A percentile compares a stretch with the other conserved stretches of the same genome.
These are phyloP conservation scores for Curvularia sp. DNA, from an alignment of 2,329 filamentous ascomycete species.

Conservation along the genomic window DNA sequence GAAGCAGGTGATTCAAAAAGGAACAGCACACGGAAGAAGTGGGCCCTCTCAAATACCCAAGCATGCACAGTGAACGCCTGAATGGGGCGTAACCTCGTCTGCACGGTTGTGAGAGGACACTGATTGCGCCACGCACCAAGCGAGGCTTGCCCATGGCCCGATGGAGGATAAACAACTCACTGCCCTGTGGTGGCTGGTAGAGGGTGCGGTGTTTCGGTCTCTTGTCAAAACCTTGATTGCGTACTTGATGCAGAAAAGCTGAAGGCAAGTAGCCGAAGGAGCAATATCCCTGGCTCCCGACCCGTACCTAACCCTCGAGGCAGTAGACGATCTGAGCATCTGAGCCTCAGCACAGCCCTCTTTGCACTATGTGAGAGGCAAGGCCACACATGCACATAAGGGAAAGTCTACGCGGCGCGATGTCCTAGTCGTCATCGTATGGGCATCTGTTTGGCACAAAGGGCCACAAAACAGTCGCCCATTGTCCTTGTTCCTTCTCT, in stretches of 20 bases:
- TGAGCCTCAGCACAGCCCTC: conserved; percentile 22
- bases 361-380: not conserved
- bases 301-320: conserved; percentile 9
- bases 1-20: conserved; percentile 15
- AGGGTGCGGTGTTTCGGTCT: conserved; percentile 24
- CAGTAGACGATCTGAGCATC: conserved; percentile 21
- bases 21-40: conserved; percentile 16
- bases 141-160: conserved; percentile 5
- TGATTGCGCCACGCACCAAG: conserved; percentile 18
- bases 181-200: conserved; percentile 20
- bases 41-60: not conserved
- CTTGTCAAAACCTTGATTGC: conserved; percentile 28
- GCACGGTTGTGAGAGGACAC: conserved; percentile 10
- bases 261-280: conserved; percentile 25
- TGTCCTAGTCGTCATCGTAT: not conserved
- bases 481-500: conserved; percentile 1
- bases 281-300: conserved; percentile 18
- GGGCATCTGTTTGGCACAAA: not conserved
- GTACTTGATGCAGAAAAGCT: conserved; percentile 22
- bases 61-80: conserved; percentile 19
- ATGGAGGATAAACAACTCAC: conserved; percentile 16
- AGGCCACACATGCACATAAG: conserved; percentile 1
- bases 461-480: conserved; percentile 2
- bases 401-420: conserved; percentile 7
- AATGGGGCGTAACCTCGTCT: conserved; percentile 18